Base-by-base conservation (phyloP, 495 filamentous ascomycete species). In the Podospora anserina region DNA sequence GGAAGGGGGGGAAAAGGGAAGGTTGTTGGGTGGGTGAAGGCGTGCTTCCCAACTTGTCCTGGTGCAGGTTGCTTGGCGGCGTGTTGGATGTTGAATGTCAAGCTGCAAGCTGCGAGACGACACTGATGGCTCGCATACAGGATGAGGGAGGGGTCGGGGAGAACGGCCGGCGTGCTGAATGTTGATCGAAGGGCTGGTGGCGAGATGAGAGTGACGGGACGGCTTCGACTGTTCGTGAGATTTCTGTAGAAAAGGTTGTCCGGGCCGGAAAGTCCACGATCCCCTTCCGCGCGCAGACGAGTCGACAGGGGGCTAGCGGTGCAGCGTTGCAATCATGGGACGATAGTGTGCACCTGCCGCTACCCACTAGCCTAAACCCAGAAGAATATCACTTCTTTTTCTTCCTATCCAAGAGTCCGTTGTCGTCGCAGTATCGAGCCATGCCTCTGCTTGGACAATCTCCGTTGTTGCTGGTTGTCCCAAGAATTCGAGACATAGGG, bases 321-420 rank as follows among this genome's bases (percentile, higher is more conserved):
- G n/a, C 55, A 58, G 55, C 20, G 55, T 58, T 26, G 55, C 55
- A 58, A 58, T 58, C 55, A 58, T 20, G 23, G n/a, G n/a, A 15
- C 55, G 55, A 58, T 58, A 58, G 55, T 58, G n/a, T 58, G 55
- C 55, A 58, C 18, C 55, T 58, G 55, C 55, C 55, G 55, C 55
- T 58, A 58, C 0, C 55, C 55, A 26, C 55, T 58, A 58, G 55
- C 23, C 55, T 58, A 26, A 58, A 26, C 23, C 55, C 23, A 26
- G 55, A 58, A 58, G n/a, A 20, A 26, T 26, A 58, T 58, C 55
- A 56, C 55, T 20, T 58, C 23, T 26, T 20, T 19, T 58, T 7
- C 55, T 58, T 58, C 23, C 15, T 57, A 16, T 2, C 18, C 54
- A 23, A 23, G 54, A 56, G n/a, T 58, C n/a, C 55, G n/a, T 15